Evolutionary conservation across 2,329 filamentous ascomycete species (phyloP).

Genomic region (Trichoderma breve): DNA sequence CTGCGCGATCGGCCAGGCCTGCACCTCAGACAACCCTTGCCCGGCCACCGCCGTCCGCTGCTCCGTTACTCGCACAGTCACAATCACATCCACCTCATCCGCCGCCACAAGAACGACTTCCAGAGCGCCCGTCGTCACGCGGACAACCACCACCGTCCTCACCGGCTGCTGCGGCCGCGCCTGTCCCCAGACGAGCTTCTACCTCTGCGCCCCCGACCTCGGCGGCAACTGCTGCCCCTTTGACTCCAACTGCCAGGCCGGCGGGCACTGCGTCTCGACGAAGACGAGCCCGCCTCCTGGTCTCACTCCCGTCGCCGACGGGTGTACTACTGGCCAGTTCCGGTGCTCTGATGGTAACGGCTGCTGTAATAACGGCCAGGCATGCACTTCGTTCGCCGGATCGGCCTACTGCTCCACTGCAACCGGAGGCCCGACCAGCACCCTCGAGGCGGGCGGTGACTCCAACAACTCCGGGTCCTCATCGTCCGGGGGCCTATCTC

Average conservation of each 20-base stretch:
- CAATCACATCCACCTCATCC: slow-evolving; percentile 9
- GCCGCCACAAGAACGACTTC: not conserved
- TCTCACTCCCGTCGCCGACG: slow-evolving; percentile 38
- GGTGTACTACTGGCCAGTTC: slow-evolving; percentile 47
- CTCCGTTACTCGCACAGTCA: slow-evolving; percentile 30
- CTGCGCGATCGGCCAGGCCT: slow-evolving; percentile 44
- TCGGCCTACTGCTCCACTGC: slow-evolving; percentile 41
- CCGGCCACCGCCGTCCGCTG: slow-evolving; percentile 36
- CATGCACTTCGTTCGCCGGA: slow-evolving; percentile 41
- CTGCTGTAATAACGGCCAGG: slow-evolving; percentile 48
- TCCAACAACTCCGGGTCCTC: not conserved
- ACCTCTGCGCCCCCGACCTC: slow-evolving; percentile 43
- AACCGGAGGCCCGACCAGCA: slow-evolving; percentile 29
- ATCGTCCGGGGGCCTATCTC: slow-evolving; percentile 25
- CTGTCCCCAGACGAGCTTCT: slow-evolving; percentile 43
- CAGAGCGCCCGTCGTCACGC: not conserved
- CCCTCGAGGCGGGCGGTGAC: slow-evolving; percentile 23
- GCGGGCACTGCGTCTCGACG: slow-evolving; percentile 37
- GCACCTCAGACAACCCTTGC: slow-evolving; percentile 39
- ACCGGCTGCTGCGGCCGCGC: slow-evolving; percentile 40
- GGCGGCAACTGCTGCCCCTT: slow-evolving; percentile 52
- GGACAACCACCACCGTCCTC: slow-evolving; percentile 28
- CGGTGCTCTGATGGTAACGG: slow-evolving; percentile 46
- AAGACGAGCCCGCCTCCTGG: slow-evolving; percentile 27
- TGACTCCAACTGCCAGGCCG: slow-evolving; percentile 42